Percentiles rank a stretch among this genome's conserved stretches.
phyloP scores from a whole-genome alignment of 2,329 filamentous ascomycete genomes.

The Colletotrichum cereale region DNA sequence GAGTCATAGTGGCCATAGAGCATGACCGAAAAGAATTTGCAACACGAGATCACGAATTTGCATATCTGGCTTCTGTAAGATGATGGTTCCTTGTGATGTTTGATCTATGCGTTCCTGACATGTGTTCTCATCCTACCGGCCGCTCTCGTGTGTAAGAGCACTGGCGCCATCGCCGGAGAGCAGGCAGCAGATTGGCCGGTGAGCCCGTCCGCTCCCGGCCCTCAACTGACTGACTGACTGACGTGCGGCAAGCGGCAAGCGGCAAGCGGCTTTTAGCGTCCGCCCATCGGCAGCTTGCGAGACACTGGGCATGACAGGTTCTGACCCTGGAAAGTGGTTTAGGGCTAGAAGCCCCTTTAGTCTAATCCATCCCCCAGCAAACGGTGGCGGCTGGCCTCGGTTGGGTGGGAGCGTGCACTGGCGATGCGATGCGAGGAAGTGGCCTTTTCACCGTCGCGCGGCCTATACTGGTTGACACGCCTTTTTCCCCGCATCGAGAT shows the following conservation, averaged over 20 bases:
- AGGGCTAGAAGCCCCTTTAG: background rate
- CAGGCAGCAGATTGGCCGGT: constrained; percentile 17
- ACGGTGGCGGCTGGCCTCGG: no score
- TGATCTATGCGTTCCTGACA: background rate
- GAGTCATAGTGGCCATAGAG: constrained; percentile 32
- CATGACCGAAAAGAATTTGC: constrained; percentile 22
- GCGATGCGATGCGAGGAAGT: background rate
- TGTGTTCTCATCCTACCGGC: background rate
- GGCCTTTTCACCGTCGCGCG: background rate
- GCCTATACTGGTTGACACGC: background rate
- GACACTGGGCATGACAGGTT: constrained; percentile 12
- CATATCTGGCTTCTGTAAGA: background rate
- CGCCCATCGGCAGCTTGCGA: background rate
- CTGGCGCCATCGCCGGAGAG: constrained; percentile 9
- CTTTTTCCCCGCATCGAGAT: background rate
- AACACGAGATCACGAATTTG: constrained; percentile 12
- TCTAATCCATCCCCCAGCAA: constrained; percentile 4
- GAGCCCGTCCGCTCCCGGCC: background rate
- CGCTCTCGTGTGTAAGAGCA: background rate
- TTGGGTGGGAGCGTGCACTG: background rate
- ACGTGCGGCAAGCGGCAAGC: background rate
- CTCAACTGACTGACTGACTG: background rate
- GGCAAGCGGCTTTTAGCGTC: constrained; percentile 12
- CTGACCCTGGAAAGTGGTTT: background rate
- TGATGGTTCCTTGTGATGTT: background rate